Base-by-base conservation (phyloP, 2,329 filamentous ascomycete genomes). In the Tolypocladium pustulatum region DNA sequence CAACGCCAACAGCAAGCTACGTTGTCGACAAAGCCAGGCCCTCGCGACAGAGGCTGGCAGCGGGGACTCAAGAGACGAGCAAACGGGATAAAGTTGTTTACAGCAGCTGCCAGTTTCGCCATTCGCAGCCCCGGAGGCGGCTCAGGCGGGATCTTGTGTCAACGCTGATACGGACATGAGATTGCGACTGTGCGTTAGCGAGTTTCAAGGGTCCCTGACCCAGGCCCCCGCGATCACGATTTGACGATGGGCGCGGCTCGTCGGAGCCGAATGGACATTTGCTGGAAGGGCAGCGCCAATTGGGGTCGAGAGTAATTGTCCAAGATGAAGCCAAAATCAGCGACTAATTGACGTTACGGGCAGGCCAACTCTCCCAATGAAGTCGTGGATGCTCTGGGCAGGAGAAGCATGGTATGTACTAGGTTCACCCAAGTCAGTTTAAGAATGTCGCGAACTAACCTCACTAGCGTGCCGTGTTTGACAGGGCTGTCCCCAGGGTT, bases 121-220 rank as follows among this genome's bases (percentile, higher is more conserved):
- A 58, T 34, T 36, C 51, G 32, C 17, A 1, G 30, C 32, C 36
- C 22, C 37, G 46, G 51, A 41, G 53, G 40, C 57, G 55, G 46
- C 53, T 27, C 37, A 25, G 32, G 51, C 51, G 57, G 51, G 38
- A 55, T 57, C 46, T 64, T 56, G 60, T 49, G 58, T 61, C 61
- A 72, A 73, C 69, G 68, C 72, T 78, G 78, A 78, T 70, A 78
- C 75, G 66, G 62, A 70, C 67, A 69, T 75, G 77, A 81, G 75
- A 76, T 78, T 78, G 72, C 71, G 66, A 72, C 73, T 73, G 70
- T 69, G 65, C 67, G 65, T 73, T 78, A 78, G 77, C 75, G 75
- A 74, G 80, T 82, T 82, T 82, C 77, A 81, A 78, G 76, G 75
- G 70, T 63, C 64, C 65, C 63, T 64, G 62, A 63, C 57, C 65